Evolutionary conservation across 345 rosid species (phyloP), one percentile per base, ranked within the genome.

Genomic region (Populus nigra): DNA sequence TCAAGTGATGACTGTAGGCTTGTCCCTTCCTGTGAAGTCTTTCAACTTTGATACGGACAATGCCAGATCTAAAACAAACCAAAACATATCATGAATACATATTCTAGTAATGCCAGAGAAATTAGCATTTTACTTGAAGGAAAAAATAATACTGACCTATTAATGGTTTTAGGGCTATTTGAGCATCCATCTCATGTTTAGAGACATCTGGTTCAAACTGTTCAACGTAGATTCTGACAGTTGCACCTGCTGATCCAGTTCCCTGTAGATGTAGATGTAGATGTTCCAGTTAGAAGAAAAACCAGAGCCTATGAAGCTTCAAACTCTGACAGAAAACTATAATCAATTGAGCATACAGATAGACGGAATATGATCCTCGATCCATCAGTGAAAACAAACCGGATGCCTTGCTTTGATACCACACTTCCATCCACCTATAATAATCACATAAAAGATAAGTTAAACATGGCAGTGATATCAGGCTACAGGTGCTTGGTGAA

Each of bases 201-300:
- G 94, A 90, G 74, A 78, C 94, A 85, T 96, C 91, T 29, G 91
- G 91, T 86, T 92, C 91, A 72, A 88, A 93, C 73, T 91, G 95
- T 78, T 96, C 97, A 18, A 92, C 87, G 83, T 92, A 96, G 76
- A 90, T 77, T 84, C 97, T 88, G 77, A 93, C 85, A 9, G 97
- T 95, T 63, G 98, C 99, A 75, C 99, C 98, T 15, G 97, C 96
- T 65, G 98, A 92, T 75, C 99, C 98, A 78, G 97, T 95, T 85
- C 97, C 99, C 97, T 93, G 83, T 38, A 77, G 73, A 63, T 50
- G 71, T 38, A 77, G 73, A 63, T 50, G 71, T 18, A 29, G 49
- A n/a, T 68, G 8, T 67, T 50, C 15, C 39, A 9, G 77, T 78
- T 71, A 77, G 25, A 66, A 29, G 77, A 59, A 77, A 55, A 69